A percentile compares a stretch with the other conserved stretches of the same genome.
These are phyloP conservation scores for Coemansia linderi DNA, from an alignment of 371 early-diverging fungal species.

Conservation along the genomic window DNA sequence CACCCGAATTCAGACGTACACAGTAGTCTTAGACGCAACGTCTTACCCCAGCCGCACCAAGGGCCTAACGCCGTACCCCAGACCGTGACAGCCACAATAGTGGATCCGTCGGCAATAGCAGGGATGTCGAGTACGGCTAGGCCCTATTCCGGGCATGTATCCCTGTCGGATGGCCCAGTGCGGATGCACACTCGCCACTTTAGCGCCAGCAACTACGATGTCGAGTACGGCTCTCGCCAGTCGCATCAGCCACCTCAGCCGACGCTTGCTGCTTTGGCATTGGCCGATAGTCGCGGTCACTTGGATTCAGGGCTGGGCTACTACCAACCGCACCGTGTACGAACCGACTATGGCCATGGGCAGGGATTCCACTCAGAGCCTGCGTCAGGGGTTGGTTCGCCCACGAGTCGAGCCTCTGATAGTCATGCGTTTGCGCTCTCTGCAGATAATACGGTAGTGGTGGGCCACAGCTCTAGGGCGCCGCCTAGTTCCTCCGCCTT, in stretches of 20 bases:
- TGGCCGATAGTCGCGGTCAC: constrained; percentile 45
- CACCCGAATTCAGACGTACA: background rate
- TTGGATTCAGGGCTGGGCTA: constrained; percentile 39
- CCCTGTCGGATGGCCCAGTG: background rate
- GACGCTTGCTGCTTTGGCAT: constrained; percentile 37
- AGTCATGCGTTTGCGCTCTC: constrained; percentile 15
- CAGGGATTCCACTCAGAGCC: constrained; percentile 48
- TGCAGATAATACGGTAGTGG: constrained; percentile 13
- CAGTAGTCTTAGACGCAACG: constrained; percentile 5
- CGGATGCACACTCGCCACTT: background rate
- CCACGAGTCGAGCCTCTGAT: constrained; percentile 5
- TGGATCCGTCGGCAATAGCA: constrained; percentile 28
- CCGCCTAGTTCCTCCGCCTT: constrained; percentile 29
- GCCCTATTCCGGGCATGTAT: background rate
- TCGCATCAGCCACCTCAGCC: constrained; percentile 32
- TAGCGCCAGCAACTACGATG: constrained; percentile 5
- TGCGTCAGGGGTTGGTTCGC: constrained; percentile 39
- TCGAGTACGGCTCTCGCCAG: constrained; percentile 8
- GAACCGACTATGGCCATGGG: constrained; percentile 18
- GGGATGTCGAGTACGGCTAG: background rate
- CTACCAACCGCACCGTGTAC: constrained; percentile 27
- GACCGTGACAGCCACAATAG: constrained; percentile 41
- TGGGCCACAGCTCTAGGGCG: background rate
- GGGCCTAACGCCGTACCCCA: constrained; percentile 14
- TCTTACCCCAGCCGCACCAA: constrained; percentile 5